Evolutionary conservation across 2,329 filamentous ascomycete species (phyloP).

Genomic region (Colletotrichum sp.): DNA sequence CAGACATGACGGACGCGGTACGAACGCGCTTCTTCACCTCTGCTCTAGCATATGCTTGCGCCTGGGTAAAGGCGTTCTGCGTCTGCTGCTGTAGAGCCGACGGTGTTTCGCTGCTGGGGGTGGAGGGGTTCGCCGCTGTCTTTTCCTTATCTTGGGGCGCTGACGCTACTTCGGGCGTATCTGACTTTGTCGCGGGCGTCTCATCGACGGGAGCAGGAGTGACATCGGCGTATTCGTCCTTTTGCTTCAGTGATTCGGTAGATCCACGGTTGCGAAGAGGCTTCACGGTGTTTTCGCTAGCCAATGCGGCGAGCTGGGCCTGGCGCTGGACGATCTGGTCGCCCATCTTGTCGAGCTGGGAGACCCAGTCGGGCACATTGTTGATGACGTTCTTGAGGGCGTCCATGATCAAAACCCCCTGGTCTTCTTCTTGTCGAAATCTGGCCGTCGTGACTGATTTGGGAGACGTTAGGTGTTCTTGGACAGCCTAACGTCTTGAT

Average conservation of each 20-base stretch:
- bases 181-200: not conserved
- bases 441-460: slow-evolving; percentile 32
- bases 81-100: slow-evolving; percentile 44
- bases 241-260: slow-evolving; percentile 57
- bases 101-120: slow-evolving; percentile 36
- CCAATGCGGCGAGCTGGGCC: slow-evolving; percentile 60
- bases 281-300: slow-evolving; percentile 35
- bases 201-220: not conserved
- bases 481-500: slow-evolving; percentile 31
- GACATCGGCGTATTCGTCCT: slow-evolving; percentile 43
- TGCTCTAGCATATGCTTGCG: slow-evolving; percentile 50
- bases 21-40: slow-evolving; percentile 56
- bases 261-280: slow-evolving; percentile 58
- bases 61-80: slow-evolving; percentile 49
- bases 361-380: slow-evolving; percentile 66
- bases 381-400: slow-evolving; percentile 58
- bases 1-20: slow-evolving; percentile 57
- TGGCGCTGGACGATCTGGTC: slow-evolving; percentile 67
- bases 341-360: slow-evolving; percentile 64
- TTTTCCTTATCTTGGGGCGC: slow-evolving; percentile 3
- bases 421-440: slow-evolving; percentile 29
- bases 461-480: slow-evolving; percentile 30
- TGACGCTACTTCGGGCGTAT: not conserved
- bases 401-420: slow-evolving; percentile 53
- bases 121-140: slow-evolving; percentile 28